Conservation (phyloP, 257 asterid genomes). For the Lavandula angustifolia region DNA sequence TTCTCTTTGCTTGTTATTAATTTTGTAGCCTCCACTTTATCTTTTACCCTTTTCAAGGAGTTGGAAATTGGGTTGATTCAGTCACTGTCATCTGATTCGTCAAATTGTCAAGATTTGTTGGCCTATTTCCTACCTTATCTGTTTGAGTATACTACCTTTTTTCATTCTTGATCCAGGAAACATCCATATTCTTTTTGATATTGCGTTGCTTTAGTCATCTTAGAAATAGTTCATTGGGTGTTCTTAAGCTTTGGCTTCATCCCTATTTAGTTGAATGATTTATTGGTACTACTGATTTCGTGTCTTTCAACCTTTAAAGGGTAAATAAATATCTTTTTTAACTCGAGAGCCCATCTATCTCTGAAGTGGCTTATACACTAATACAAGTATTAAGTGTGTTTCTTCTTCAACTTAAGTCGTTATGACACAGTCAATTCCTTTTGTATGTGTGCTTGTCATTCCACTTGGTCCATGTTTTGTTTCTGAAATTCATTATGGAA, state of each 20-base stretch:
- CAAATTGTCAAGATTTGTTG: constrained; percentile 16
- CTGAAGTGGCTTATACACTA: not conserved
- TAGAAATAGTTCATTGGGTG: not conserved
- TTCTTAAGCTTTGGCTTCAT: constrained; percentile 4
- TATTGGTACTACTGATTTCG: constrained; percentile 6
- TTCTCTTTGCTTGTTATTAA: constrained; percentile 16
- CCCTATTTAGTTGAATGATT: not conserved
- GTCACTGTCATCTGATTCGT: constrained; percentile 16
- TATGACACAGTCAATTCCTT: not conserved
- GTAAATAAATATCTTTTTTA: not conserved
- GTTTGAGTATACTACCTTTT: no score
- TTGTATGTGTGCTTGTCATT: not conserved
- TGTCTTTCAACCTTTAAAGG: constrained; percentile 2
- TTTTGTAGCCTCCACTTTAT: constrained; percentile 15
- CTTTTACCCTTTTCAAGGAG: not conserved
- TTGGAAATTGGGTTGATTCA: constrained; percentile 3
- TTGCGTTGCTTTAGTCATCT: constrained; percentile 12
- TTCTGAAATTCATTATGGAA: not conserved
- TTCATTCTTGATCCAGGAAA: constrained; percentile 8
- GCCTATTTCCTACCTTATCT: constrained; percentile 6
- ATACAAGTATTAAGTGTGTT: not conserved
- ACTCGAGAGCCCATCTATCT: not conserved
- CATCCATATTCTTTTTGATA: not conserved
- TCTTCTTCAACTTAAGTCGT: not conserved
- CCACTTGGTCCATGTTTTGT: not conserved